Evolutionary conservation across 805 yeast species (phyloP).

Genomic region (Metschnikowia picachoensis): DNA sequence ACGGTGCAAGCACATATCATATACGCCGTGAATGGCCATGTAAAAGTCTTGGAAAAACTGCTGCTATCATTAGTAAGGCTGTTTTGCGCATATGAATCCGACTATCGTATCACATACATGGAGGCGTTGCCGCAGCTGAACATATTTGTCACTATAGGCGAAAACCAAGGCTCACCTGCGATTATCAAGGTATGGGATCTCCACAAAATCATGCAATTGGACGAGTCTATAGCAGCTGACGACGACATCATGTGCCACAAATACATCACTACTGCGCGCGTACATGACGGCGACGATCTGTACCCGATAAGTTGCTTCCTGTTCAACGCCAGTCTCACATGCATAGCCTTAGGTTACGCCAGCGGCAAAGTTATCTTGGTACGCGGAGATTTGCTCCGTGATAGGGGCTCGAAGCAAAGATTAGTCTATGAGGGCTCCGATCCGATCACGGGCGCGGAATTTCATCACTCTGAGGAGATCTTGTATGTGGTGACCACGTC

Average conservation of each 20-base stretch:
- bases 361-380: constrained; percentile 79
- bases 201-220: constrained; percentile 40
- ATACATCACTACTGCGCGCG: constrained; percentile 58
- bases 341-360: constrained; percentile 73
- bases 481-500: constrained; percentile 75
- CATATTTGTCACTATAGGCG: constrained; percentile 69
- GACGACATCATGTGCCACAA: constrained; percentile 24
- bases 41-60: constrained; percentile 52
- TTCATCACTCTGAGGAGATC: constrained; percentile 47
- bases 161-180: constrained; percentile 66
- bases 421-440: constrained; percentile 68
- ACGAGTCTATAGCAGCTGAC: constrained; percentile 11
- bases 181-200: constrained; percentile 72
- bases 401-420: constrained; percentile 86
- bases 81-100: constrained; percentile 57
- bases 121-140: constrained; percentile 45
- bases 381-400: constrained; percentile 84
- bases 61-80: constrained; percentile 44
- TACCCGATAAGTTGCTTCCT: constrained; percentile 72
- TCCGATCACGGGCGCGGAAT: constrained; percentile 75
- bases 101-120: constrained; percentile 60
- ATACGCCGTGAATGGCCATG: constrained; percentile 50
- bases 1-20: constrained; percentile 55
- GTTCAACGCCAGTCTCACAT: constrained; percentile 51
- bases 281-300: constrained; percentile 70